These are phyloP conservation scores for Hypoxylon sp. DNA, from an alignment of 2,329 filamentous ascomycete genomes.

Conservation along the genomic window DNA sequence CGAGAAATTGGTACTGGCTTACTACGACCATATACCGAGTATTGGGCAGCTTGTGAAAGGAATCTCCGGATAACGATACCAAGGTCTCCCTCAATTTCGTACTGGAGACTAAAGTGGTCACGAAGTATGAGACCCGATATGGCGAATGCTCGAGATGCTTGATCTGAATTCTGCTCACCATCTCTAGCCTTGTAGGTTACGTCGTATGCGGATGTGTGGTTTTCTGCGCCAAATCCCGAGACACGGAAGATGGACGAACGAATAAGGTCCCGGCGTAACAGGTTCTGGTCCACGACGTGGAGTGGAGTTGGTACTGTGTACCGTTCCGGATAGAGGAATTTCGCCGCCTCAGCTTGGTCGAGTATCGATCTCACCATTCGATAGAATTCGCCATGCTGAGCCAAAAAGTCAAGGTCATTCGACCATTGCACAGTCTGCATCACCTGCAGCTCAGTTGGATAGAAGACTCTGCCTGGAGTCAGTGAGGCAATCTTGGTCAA, in stretches of 20 bases:
- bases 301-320: conserved; percentile 1
- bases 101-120: background rate
- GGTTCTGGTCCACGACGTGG: conserved; percentile 2
- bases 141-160: conserved; percentile 9
- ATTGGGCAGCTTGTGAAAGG: background rate
- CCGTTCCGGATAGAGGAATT: conserved; percentile 50
- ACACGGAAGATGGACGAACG: conserved; percentile 39
- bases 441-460: conserved; percentile 54
- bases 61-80: conserved; percentile 13
- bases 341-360: conserved; percentile 47
- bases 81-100: background rate
- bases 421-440: conserved; percentile 65
- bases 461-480: conserved; percentile 59
- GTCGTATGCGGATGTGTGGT: conserved; percentile 51
- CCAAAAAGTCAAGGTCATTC: conserved; percentile 53
- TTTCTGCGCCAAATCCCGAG: conserved; percentile 55
- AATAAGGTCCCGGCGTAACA: conserved; percentile 31
- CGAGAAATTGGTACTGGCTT: background rate
- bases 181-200: conserved; percentile 53
- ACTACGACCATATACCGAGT: background rate
- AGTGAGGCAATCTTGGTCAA: conserved; percentile 56
- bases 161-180: conserved; percentile 11
- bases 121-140: conserved; percentile 24
- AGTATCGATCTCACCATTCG: conserved; percentile 54
- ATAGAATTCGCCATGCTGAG: conserved; percentile 61